Base-by-base conservation (phyloP, 805 yeast species). In the Candida pini region DNA sequence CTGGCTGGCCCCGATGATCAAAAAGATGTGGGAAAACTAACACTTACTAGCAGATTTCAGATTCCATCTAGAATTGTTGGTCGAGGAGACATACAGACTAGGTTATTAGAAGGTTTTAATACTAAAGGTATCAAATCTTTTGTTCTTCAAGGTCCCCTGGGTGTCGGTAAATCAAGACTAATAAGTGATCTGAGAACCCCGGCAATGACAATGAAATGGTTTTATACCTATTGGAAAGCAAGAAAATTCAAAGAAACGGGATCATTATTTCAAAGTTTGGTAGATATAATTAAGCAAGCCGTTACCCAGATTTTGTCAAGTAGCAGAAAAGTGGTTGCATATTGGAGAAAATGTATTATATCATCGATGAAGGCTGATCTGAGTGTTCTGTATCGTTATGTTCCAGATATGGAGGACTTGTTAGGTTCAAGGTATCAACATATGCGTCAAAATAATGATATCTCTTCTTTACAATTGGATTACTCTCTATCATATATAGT, bases 141-240 rank as follows among this genome's bases (percentile, higher is more conserved):
- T 1, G 39, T 69, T 5, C 44, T 71, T 4, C 44, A 51, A 1
- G 78, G 78, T 12, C 60, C 52, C 3, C 38, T 63, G 1, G 78
- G 78, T 2, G 48, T 58, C 6, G 78, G 78, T 2, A 71, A 70
- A 45, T 55, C 72, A 1, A 51, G 67, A 5, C 38, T 71, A 6
- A 46, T 72, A 5, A 53, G 53, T 19, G 71, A 66, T 19, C 40
- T 71, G 28, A 61, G 58, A 33, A 52, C 60, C 5, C 46, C 48
- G 3, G 58, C 69, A 4, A 43, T 62, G 9, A 45, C 62, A 2
- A 51, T 53, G 21, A 56, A 58, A 31, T 50, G 46, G 17, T 54
- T 60, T 39, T 54, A 49, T 36, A 49, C 56, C 18, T 44, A 40
- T 20, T 63, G 68, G 67, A 39, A 34, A 25, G 30, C 42, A 15